Evolutionary conservation across 2,329 filamentous ascomycete species (phyloP), one percentile per base, ranked within the genome.

Genomic region (Cladosporium cucumerinum): DNA sequence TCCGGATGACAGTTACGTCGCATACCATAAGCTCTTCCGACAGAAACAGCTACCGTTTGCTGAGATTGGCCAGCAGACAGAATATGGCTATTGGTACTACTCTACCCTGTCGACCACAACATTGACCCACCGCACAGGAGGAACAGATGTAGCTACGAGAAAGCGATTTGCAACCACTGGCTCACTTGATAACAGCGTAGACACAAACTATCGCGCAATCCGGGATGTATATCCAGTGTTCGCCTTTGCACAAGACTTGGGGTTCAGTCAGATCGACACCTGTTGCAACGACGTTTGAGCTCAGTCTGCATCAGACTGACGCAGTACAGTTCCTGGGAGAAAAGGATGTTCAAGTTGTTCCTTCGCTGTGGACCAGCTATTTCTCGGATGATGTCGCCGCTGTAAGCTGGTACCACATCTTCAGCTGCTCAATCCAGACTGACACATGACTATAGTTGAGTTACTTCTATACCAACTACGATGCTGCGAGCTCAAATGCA

Each of bases 21-120:
- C 71, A 30, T 74, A 74, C 52, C 72, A 74, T 59, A 68, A 66
- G 57, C 68, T 74, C 21, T 72, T 69, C 54, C 68, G 72, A 36
- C 72, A 73, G 51, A 66, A 71, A n/a, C 72, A 74, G 67, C 63
- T 72, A 11, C 68, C 70, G 30, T 85, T 84, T 66, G 77, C 76
- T 0, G 81, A 85, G 66, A 71, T 75, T 39, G 76, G 73, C 23
- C 79, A 85, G 59, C 81, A 82, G 63, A 79, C 78, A 14, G 81
- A 85, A 70, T 85, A 82, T 78, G 83, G 83, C 8, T 77, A 81
- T 54, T 82, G 81, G 80, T 85, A 84, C 69, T 86, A 82, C 72
- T 78, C 82, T 2, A 84, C 83, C 5, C 77, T 81, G 52, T 76
- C 76, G 14, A 70, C 66, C 0, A 66, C 75, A n/a, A 74, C 73